Evolutionary conservation across 805 yeast species (phyloP), one percentile per base, ranked within the genome.

Genomic region (Candida cerambycidarum): DNA sequence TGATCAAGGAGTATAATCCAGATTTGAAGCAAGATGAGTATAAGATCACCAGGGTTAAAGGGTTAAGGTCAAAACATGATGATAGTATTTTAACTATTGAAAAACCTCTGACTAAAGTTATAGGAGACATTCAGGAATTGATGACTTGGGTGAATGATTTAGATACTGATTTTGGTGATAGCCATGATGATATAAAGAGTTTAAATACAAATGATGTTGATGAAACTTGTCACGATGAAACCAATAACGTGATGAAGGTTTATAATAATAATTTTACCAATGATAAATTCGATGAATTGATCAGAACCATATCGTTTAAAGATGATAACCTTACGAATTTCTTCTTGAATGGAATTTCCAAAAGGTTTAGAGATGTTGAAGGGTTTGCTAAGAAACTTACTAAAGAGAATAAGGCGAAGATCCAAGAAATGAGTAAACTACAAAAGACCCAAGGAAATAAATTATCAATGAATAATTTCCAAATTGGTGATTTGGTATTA

Each of bases 301-400:
- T n/a, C n/a, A n/a, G n/a, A n/a, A n/a, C n/a, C n/a, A 51, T 64
- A 7, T 45, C 62, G 4, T 66, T 67, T 46, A 61, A 54, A 32
- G 55, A 51, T 29, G 54, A 50, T 19, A 25, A 25, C 12, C 49
- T 44, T 8, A 52, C 56, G 12, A 55, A 53, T 31, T 69, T 69
- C 49, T 68, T 70, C 51, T 53, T 63, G 40, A 61, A 63, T 40
- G 73, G 74, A 0, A 66, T 89, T 2, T 74, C 82, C 29, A 81
- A 84, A 57, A 70, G 99, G 45, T 90, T 93, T 55, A 79, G 77
- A 42, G 98, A 92, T 56, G 95, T 92, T 39, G 98, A 93, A 59
- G 79, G 83, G 5, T 73, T 90, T 53, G 98, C 98, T 2, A 82
- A 93, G 55, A 85, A 80, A 56, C 73, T 87, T 46, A 87, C 90